These are phyloP conservation scores for Cyanidium caldarium DNA, from an alignment of 23 red algal species.

Conservation along the genomic window DNA sequence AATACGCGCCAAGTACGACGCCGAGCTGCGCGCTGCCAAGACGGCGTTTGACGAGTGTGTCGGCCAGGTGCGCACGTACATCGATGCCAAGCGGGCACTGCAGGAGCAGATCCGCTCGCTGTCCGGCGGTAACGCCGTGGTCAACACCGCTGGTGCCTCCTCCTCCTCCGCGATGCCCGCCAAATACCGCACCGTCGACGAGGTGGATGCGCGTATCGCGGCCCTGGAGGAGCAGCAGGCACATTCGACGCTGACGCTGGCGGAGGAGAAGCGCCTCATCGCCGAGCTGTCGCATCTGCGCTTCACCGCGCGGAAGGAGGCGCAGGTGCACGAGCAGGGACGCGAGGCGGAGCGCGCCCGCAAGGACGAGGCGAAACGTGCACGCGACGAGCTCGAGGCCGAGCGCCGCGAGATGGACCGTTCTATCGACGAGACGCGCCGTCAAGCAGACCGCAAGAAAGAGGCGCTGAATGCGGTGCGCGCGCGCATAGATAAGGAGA, in stretches of 20 bases:
- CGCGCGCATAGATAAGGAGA: background rate
- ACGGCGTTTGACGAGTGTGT: background rate
- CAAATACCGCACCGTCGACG: background rate
- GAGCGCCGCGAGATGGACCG: background rate
- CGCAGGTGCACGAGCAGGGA: background rate
- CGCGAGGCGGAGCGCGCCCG: background rate
- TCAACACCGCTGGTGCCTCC: no score
- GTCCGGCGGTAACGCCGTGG: background rate
- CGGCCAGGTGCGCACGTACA: background rate
- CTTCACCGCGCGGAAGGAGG: background rate
- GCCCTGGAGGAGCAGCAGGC: background rate
- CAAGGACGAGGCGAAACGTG: background rate
- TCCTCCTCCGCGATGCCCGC: background rate
- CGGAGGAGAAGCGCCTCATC: background rate
- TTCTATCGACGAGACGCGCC: background rate
- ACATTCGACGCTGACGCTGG: background rate
- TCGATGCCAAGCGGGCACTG: background rate
- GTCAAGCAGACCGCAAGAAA: background rate
- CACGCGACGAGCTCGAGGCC: background rate
- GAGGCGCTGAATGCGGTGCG: background rate
- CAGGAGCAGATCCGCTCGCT: background rate
- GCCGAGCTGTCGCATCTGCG: background rate
- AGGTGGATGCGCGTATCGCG: background rate
- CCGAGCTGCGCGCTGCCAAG: background rate
- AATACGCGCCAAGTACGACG: background rate